Conservation (phyloP, 768 basidiomycete species). For the Amylocystis lapponica region DNA sequence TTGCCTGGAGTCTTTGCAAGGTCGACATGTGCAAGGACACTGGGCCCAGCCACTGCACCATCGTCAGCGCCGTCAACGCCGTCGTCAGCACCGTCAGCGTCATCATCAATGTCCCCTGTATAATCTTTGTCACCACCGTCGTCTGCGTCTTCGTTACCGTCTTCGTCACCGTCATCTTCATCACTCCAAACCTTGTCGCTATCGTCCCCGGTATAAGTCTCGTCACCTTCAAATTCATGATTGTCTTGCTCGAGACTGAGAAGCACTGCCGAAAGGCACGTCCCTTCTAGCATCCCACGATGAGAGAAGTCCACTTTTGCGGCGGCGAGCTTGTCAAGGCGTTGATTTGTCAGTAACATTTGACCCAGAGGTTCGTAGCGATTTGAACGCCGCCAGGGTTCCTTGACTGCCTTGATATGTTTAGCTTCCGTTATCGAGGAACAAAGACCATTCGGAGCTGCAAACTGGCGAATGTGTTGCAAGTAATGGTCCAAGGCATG, state of each 20-base stretch:
- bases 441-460: constrained; percentile 16
- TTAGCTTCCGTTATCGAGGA: constrained; percentile 19
- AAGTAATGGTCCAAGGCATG: constrained; percentile 12
- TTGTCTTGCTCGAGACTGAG: neutral
- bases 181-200: neutral
- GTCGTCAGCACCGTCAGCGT: no score
- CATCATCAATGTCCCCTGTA: no score
- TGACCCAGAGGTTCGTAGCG: constrained; percentile 13
- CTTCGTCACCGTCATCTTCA: no score
- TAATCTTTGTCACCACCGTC: neutral
- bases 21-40: no score
- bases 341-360: constrained; percentile 16
- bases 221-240: neutral
- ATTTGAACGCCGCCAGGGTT: constrained; percentile 16
- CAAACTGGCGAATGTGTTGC: constrained; percentile 6
- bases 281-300: constrained; percentile 13
- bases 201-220: neutral
- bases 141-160: neutral
- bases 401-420: constrained; percentile 18
- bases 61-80: no score
- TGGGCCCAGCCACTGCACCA: no score
- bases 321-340: constrained; percentile 21
- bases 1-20: no score
- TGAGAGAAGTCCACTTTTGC: constrained; percentile 9
- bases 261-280: neutral